Base-by-base conservation (phyloP, 805 yeast genomes). In the Kluyveromyces aestuarii region DNA sequence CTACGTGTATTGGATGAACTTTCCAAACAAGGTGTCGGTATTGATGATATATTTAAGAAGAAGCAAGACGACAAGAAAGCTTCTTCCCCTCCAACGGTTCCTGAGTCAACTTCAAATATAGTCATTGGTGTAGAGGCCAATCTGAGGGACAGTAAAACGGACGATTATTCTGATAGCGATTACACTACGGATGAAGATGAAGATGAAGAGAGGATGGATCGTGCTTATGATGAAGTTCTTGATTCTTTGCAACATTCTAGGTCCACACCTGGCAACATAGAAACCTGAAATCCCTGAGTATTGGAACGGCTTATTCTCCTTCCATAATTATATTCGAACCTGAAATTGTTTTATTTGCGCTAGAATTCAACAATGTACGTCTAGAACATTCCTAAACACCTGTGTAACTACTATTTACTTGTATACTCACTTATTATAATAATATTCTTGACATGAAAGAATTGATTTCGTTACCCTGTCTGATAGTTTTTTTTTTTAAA, bases 171-270 rank as follows among this genome's bases (percentile, higher is more conserved):
- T 21, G 27, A 30, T 9, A 27, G 40, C 36, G 50, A 45, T 18
- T 36, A 40, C 13, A 43, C 38, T 11, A 37, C 37, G 2, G 52
- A 50, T 14, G 53, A 41, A 8, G 52, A 46, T 35, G 50, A 59
- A 37, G 68, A 59, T 27, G 58, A 58, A 14, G 61, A 62, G 21
- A 63, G 62, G 1, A 61, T 66, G 36, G 66, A 62, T 47, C 63
- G 66, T 14, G 72, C 72, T 2, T 71, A 70, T 50, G 75, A 71
- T 53, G 61, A 66, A 48, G 69, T 72, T n/a, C 51, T 72, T 33
- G 74, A 72, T 46, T 67, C 64, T 43, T 50, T 72, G 36, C 69
- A 67, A 47, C 57, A 62, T 36, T 64, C 63, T 2, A 64, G 72
- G 55, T 61, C 62, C 1, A 52, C 37, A 53, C 19, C 40, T 25